These are phyloP conservation scores for Grigorovia humatica DNA, from an alignment of 805 yeast species.

Conservation along the genomic window DNA sequence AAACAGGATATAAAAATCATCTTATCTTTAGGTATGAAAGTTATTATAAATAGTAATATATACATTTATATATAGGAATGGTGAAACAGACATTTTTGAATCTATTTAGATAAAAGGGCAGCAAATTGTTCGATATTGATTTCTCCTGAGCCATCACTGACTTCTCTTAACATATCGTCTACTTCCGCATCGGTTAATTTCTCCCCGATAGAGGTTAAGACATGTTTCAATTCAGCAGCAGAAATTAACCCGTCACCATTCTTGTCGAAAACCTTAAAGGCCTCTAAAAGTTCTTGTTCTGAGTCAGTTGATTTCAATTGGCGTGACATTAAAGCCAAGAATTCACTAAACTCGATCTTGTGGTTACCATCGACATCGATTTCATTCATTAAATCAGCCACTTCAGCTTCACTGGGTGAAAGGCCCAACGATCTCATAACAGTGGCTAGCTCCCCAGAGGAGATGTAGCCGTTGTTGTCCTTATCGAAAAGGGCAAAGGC, in stretches of 20 bases:
- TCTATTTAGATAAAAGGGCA: conserved; percentile 68
- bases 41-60: background rate
- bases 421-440: conserved; percentile 99
- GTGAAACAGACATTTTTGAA: background rate
- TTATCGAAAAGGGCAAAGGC: conserved; percentile 96
- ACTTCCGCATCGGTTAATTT: conserved; percentile 94
- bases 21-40: no score
- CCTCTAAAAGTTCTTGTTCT: conserved; percentile 94
- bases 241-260: conserved; percentile 96
- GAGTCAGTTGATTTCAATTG: conserved; percentile 95
- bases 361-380: conserved; percentile 95
- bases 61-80: background rate
- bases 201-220: conserved; percentile 95
- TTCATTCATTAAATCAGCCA: conserved; percentile 94
- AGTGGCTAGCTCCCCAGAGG: conserved; percentile 90
- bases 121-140: conserved; percentile 96
- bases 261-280: conserved; percentile 93
- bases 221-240: conserved; percentile 94
- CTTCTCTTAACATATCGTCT: conserved; percentile 93
- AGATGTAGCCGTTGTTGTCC: conserved; percentile 93
- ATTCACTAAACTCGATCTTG: conserved; percentile 70
- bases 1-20: conserved; percentile 10
- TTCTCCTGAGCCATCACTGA: conserved; percentile 93
- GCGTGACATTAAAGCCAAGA: conserved; percentile 77
- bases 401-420: conserved; percentile 92